Evolutionary conservation across 148 eudicot species (phyloP), one percentile per base, ranked within the genome.

Genomic region (Selenicereus undatus): DNA sequence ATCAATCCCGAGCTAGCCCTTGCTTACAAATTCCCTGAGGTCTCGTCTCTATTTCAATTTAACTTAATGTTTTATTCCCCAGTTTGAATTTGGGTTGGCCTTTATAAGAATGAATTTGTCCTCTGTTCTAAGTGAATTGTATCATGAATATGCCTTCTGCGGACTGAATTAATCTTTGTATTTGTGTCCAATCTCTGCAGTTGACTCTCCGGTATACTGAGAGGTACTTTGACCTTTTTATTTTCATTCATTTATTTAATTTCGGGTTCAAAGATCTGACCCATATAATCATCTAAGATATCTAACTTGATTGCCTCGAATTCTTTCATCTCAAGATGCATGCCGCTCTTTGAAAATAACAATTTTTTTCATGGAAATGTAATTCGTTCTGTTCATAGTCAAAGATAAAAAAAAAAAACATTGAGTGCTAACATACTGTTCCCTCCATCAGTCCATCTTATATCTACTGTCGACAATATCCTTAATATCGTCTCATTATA

Each of bases 1-100:
- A 82, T 91, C 80, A 88, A 92, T 86, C 99, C 98, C 43, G 89
- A 93, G 60, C 89, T 85, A 21, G 74, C 93, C 62, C 29, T 88
- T 21, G 84, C 93, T 78, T 75, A 92, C 87, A 62, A 88, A 78
- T 93, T 96, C 82, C 91, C 95, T 0, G 87, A 88, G 97, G 99
- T 96, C 56, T 21, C n/a, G 3, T 42, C 36, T 35, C 51, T 75
- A 39, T 11, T 32, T 64, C n/a, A 26, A 22, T 16, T 54, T 54
- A 39, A 39, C 17, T 56, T 56, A 18, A 14, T 16, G 43, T 5
- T 56, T 56, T 17, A 14, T 35, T 18, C 21, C 17, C 8, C 27
- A 10, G 2, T 30, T 76, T 56, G 0, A 13, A 42, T 45, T 65
- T 48, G 22, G 29, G 68, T 0, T 24, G 18, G 0, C 62, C 62